Evolutionary conservation across 1,284 basidiomycete species (phyloP), one percentile per base, ranked within the genome.

Genomic region (Rhodotorula sp.): DNA sequence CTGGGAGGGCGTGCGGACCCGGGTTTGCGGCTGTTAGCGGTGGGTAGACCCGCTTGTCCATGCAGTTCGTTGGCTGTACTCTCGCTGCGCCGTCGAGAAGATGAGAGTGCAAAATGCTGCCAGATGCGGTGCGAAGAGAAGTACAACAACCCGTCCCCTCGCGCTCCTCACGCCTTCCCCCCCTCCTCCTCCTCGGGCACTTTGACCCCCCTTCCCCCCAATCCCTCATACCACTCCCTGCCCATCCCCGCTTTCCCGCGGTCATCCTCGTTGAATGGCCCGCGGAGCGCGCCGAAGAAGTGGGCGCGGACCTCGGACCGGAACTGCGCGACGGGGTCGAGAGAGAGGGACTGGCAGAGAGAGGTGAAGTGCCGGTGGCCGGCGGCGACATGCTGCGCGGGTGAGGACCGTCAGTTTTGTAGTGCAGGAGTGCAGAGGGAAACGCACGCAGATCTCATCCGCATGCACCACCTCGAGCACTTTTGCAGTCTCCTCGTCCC

Each of bases 371-470:
- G 67, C 32, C 71, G 67, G 44, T 72, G 67, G 25, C 67, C 71
- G 41, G 58, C n/a, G 17, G 22, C 32, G 29, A 13, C 22, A n/a
- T 13, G 8, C 13, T 27, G 15, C 4, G 3, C 2, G 44, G 3
- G 41, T n/a, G 63, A 17, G 3, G 37, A 44, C 5, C 2, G 46
- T 25, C 44, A 39, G 63, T 10, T 12, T 4, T 36, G 27, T 17
- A 25, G 46, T 13, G n/a, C 9, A 34, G 19, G 54, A 22, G 29
- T 3, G 10, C 9, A 25, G 9, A 48, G 32, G 88, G 88, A 80
- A 93, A 90, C 85, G 81, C 93, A 91, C 0, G 91, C 91, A 88
- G 61, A 94, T 90, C 81, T 95, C 92, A 80, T 93, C 92, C 0
- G 88, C 86, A 77, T 92, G 91, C 64, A 93, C 91, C 62, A 90